Evolutionary conservation across 176 grass and related monocot species (phyloP).

Genomic region (Oryza glumipatula): DNA sequence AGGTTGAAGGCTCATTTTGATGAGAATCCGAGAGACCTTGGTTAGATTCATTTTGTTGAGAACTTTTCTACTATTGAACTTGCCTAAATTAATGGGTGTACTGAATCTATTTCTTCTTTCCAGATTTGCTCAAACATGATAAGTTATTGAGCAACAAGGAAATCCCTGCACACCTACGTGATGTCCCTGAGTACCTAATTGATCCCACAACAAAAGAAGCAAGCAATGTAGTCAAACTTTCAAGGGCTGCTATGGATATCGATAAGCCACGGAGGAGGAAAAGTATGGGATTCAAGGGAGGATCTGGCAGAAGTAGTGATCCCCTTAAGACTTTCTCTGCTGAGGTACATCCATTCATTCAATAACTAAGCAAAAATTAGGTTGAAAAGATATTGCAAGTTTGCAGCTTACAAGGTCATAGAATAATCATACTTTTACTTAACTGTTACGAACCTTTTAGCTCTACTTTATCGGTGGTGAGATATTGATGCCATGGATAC

Average conservation of each 20-base stretch:
- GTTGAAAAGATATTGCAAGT: constrained; percentile 9
- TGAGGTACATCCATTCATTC: constrained; percentile 57
- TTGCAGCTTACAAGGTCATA: background rate
- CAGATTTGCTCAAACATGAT: constrained; percentile 94
- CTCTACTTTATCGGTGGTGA: background rate
- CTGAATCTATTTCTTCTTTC: constrained; percentile 30
- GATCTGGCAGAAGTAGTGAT: constrained; percentile 81
- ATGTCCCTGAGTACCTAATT: constrained; percentile 87
- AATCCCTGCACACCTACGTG: constrained; percentile 74
- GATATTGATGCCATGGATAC: background rate
- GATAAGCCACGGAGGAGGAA: constrained; percentile 55
- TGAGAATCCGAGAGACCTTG: constrained; percentile 91
- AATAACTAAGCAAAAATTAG: constrained; percentile 12
- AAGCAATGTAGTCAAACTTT: constrained; percentile 79
- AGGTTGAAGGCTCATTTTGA: constrained; percentile 98
- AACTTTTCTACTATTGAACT: constrained; percentile 19
- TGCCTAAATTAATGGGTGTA: background rate
- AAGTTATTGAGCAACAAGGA: constrained; percentile 86
- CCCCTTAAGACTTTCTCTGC: constrained; percentile 89
- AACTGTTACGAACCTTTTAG: background rate
- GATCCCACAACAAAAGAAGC: constrained; percentile 87
- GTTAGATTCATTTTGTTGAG: constrained; percentile 50
- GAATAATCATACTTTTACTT: background rate
- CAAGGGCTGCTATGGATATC: constrained; percentile 79
- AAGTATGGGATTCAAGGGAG: constrained; percentile 67